phyloP scores from a whole-genome alignment of 192 early-diverging fungal species.

The Dissophora globulifera region DNA sequence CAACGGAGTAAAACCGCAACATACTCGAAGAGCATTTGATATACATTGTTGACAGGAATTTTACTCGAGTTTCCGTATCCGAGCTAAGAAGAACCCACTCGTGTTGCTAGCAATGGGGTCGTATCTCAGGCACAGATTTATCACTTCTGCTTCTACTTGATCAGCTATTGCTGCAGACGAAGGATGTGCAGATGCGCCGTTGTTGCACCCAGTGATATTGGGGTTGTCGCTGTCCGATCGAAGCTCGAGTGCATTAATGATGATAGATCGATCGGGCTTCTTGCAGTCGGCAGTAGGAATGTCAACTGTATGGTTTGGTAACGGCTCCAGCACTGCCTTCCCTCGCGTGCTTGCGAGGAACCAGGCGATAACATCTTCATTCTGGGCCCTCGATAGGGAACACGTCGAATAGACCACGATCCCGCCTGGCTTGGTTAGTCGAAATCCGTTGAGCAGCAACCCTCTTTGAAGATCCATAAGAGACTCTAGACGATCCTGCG shows the following conservation, averaged over 20 bases:
- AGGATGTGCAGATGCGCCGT: background rate
- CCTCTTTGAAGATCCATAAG: constrained; percentile 73
- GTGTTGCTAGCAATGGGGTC: constrained; percentile 73
- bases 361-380: constrained; percentile 86
- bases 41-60: too few relatives aligned
- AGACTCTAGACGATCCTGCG: constrained; percentile 64
- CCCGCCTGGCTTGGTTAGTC: constrained; percentile 77
- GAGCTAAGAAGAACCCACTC: constrained; percentile 84
- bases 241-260: constrained; percentile 30
- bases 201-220: too few relatives aligned
- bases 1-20: too few relatives aligned
- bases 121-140: constrained; percentile 66
- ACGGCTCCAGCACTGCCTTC: constrained; percentile 63
- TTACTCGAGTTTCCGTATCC: constrained; percentile 72
- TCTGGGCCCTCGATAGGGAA: constrained; percentile 79
- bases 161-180: background rate
- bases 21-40: too few relatives aligned
- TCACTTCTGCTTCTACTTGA: too few relatives aligned
- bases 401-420: constrained; percentile 92
- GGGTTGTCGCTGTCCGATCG: too few relatives aligned
- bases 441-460: constrained; percentile 82
- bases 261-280: constrained; percentile 15
- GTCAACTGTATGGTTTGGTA: constrained; percentile 58
- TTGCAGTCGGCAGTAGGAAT: constrained; percentile 35
- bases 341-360: constrained; percentile 67